phyloP scores from a whole-genome alignment of 139 green algal species.

The Raphidocelis subcapitata region DNA sequence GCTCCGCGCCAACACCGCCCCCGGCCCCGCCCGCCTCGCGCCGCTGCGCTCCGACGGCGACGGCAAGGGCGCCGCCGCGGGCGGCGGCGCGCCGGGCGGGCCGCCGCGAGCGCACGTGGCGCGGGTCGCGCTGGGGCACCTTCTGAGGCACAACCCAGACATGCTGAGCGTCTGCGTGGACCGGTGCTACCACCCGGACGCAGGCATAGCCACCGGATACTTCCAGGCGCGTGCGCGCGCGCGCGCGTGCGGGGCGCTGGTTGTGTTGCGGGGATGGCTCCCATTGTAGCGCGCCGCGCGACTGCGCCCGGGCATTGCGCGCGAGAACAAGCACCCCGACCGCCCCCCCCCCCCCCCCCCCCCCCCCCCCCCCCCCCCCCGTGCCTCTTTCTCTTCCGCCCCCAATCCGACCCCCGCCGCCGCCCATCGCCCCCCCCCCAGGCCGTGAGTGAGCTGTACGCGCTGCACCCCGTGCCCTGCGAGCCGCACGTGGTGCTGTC shows the following conservation, averaged over 20 bases:
- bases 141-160: constrained; percentile 46
- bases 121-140: constrained; percentile 23
- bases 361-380: too few species aligned
- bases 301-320: too few species aligned
- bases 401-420: not conserved
- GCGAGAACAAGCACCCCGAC: too few species aligned
- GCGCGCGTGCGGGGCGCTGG: not conserved
- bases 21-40: too few species aligned
- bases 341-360: too few species aligned
- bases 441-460: constrained; percentile 76
- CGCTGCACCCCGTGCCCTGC: constrained; percentile 41
- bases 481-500: constrained; percentile 71
- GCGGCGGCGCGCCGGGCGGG: not conserved
- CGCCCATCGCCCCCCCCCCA: constrained; percentile 34
- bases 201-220: constrained; percentile 57
- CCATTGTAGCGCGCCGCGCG: too few species aligned
- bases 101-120: constrained; percentile 24
- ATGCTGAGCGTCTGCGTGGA: constrained; percentile 57
- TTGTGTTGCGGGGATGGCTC: too few species aligned
- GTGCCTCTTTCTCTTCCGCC: too few species aligned
- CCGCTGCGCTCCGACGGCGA: too few species aligned
- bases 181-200: constrained; percentile 69
- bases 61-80: not conserved
- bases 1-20: too few species aligned
- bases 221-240: constrained; percentile 54